Conservation (phyloP, 176 grass and related monocot genomes). For the Aegilops bicornis region DNA sequence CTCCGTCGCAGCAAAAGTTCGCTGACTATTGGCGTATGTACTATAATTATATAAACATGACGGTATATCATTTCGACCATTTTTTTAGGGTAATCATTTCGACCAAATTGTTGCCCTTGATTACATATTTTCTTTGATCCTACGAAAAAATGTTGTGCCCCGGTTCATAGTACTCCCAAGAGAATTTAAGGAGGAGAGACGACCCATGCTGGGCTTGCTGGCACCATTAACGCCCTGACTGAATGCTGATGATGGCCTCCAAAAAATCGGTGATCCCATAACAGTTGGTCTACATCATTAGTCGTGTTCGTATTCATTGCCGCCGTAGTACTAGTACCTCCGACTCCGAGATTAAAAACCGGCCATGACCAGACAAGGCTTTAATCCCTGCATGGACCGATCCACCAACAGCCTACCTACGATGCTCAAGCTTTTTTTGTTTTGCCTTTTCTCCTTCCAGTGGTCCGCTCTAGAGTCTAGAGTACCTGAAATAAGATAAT, state of each 20-base stretch:
- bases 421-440: not conserved
- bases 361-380: constrained; percentile 1
- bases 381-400: not conserved
- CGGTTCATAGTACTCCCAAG: not conserved
- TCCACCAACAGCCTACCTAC: not conserved
- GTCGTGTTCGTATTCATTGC: not conserved
- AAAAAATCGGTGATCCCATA: not conserved
- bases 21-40: no score
- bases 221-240: not conserved
- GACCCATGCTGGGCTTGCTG: not conserved
- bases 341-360: not conserved
- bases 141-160: not conserved
- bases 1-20: no score
- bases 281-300: constrained; percentile 2
- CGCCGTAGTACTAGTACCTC: not conserved
- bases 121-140: not conserved
- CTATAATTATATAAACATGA: not conserved
- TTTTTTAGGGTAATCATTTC: not conserved
- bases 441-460: no score
- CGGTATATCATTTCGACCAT: not conserved
- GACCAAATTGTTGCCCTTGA: not conserved
- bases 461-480: no score
- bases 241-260: not conserved
- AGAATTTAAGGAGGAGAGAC: not conserved
- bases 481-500: no score